Evolutionary conservation across 768 basidiomycete species (phyloP), one percentile per base, ranked within the genome.

Genomic region (Cubamyces lactineus): DNA sequence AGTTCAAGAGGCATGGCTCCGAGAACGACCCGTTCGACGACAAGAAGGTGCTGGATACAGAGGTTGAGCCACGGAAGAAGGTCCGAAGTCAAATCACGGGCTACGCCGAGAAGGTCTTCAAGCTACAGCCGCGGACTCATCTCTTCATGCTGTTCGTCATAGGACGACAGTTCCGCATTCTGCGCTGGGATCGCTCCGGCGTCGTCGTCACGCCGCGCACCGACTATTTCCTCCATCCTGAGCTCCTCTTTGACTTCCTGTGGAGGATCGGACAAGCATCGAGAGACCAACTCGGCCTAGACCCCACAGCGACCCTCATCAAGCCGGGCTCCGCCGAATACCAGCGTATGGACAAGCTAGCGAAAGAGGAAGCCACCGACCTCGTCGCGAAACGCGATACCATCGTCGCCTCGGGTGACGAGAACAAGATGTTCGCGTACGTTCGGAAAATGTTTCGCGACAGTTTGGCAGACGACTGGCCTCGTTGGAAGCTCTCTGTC

Each of bases 151-250:
- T 55, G 16, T 4, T 55, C 30, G 16, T 55, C 21, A 5, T 43
- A 17, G 53, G 53, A 9, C n/a, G 9, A 6, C 38, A 43, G 12
- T 41, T 42, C 19, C 53, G 53, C 15, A 5, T 55, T 26, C 3
- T 55, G n/a, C 40, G 53, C 24, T 43, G 40, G 41, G 53, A 55
- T 45, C 41, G 42, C 26, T 55, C 53, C 17, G 53, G 53, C 15
- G 26, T 26, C 26, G n/a, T 55, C 53, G 21, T 43, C 23, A 24
- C 53, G 5, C 7, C n/a, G 4, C 19, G 26, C 15, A 43, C 45
- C 21, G 42, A 55, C 42, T 55, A 55, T 38, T 17, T 11, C 28
- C 5, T 49, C 9, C 34, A 34, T 34, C 34, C 34, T 11, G 34
- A 34, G 9, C 34, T 34, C 9, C 34, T 34, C 34, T 34, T 6